These are phyloP conservation scores for Tephrocybe rancida DNA, from an alignment of 768 basidiomycete genomes.

Conservation along the genomic window DNA sequence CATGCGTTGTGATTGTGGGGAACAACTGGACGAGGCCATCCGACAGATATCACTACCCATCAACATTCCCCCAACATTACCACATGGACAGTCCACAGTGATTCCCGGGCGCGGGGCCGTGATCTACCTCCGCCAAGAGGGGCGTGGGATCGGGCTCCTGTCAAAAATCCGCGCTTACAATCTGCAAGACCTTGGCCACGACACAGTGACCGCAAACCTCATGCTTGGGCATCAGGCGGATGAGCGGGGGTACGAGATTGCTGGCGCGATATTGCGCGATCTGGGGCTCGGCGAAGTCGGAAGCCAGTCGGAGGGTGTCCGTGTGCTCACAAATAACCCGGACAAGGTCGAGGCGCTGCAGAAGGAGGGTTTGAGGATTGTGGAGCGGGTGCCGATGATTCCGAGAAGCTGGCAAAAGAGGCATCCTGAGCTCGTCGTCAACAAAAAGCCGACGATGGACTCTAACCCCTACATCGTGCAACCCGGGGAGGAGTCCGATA, in stretches of 20 bases:
- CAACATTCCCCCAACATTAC: conserved; percentile 38
- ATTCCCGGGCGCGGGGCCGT: conserved; percentile 91
- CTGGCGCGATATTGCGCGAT: conserved; percentile 87
- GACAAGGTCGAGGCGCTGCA: conserved; percentile 91
- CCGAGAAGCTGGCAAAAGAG: conserved; percentile 82
- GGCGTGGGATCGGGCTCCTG: conserved; percentile 92
- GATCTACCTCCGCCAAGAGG: conserved; percentile 96
- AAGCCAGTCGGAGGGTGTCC: conserved; percentile 50
- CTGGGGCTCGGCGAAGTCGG: conserved; percentile 66
- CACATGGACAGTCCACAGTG: conserved; percentile 30
- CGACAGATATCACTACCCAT: conserved; percentile 81
- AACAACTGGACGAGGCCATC: conserved; percentile 98
- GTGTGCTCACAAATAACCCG: conserved; percentile 95
- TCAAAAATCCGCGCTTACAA: conserved; percentile 98
- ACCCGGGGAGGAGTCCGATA: conserved; percentile 36
- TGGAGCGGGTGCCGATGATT: conserved; percentile 92
- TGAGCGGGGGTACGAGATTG: conserved; percentile 91
- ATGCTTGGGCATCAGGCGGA: conserved; percentile 95
- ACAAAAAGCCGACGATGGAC: conserved; percentile 19
- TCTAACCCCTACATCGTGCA: conserved; percentile 19
- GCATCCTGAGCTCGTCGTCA: conserved; percentile 31
- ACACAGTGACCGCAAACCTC: conserved; percentile 97
- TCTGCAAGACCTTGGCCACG: conserved; percentile 95
- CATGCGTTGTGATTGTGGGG: conserved; percentile 99
- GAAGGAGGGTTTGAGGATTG: conserved; percentile 78